These are phyloP conservation scores for Recurvomyces mirabilis DNA, from an alignment of 495 filamentous ascomycete species.

Conservation along the genomic window DNA sequence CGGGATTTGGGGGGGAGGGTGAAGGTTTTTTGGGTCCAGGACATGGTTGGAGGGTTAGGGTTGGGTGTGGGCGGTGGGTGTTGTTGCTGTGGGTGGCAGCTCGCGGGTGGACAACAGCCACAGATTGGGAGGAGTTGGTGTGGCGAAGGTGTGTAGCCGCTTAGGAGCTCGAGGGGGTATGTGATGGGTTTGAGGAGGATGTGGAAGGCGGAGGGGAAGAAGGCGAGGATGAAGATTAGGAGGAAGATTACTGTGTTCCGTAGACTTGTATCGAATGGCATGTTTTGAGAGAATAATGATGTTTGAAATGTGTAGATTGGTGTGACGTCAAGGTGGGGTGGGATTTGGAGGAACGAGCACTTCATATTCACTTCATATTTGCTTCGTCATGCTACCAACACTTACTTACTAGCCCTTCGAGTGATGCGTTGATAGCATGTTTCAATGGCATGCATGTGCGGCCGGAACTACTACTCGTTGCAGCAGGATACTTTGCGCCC, in stretches of 20 bases:
- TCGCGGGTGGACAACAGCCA: slow-evolving; percentile 16
- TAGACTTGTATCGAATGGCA: slow-evolving; percentile 19
- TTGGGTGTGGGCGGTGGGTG: slow-evolving; percentile 16
- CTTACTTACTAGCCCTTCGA: too few relatives aligned
- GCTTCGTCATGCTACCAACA: too few relatives aligned
- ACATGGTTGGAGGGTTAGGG: slow-evolving; percentile 37
- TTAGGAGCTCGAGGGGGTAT: slow-evolving; percentile 17
- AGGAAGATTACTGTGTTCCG: slow-evolving; percentile 28
- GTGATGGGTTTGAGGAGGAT: slow-evolving; percentile 30
- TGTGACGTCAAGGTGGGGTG: slow-evolving; percentile 5
- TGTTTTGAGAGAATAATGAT: not conserved
- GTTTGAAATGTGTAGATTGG: not conserved
- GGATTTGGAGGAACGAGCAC: too few relatives aligned
- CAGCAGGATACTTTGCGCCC: too few relatives aligned
- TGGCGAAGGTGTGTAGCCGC: slow-evolving; percentile 15
- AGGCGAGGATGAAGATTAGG: slow-evolving; percentile 38
- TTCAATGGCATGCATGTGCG: too few relatives aligned
- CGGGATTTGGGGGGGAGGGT: slow-evolving; percentile 60
- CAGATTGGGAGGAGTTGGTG: slow-evolving; percentile 12
- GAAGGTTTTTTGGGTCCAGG: slow-evolving; percentile 72
- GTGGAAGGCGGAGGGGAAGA: slow-evolving; percentile 48
- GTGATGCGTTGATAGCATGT: too few relatives aligned
- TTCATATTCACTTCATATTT: too few relatives aligned
- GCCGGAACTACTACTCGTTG: too few relatives aligned
- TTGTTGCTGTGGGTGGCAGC: slow-evolving; percentile 18